A percentile compares a stretch with the other conserved stretches of the same genome.
Evolutionary conservation across 495 filamentous ascomycete species (phyloP).

Genomic region (Cercophora newfieldiana): DNA sequence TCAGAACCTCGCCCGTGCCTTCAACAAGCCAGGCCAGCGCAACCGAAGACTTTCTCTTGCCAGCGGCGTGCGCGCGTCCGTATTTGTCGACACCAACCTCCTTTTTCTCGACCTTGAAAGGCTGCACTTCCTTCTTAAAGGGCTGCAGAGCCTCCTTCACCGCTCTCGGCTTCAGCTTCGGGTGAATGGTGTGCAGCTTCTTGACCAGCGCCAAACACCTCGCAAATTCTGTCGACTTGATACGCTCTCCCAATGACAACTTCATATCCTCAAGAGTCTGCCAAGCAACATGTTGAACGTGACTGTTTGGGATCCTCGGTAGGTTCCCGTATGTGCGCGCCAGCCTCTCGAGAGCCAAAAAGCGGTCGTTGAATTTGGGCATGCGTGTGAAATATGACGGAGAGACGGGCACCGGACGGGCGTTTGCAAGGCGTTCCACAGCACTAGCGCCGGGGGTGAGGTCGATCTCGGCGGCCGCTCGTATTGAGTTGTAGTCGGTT

Average conservation of each 20-base stretch:
- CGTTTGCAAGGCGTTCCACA: constrained; percentile 27
- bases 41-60: constrained; percentile 79
- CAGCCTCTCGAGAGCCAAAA: constrained; percentile 70
- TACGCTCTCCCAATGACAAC: constrained; percentile 68
- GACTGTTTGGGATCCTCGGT: constrained; percentile 60
- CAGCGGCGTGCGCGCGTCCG: constrained; percentile 74
- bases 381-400: constrained; percentile 91
- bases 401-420: constrained; percentile 78
- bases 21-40: constrained; percentile 87
- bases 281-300: constrained; percentile 82
- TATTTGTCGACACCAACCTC: constrained; percentile 64
- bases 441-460: neutral
- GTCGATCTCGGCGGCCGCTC: constrained; percentile 22
- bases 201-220: constrained; percentile 72
- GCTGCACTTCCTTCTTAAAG: constrained; percentile 76
- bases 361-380: constrained; percentile 81
- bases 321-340: constrained; percentile 68
- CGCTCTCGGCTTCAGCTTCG: constrained; percentile 68
- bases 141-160: constrained; percentile 61
- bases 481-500: constrained; percentile 24
- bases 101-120: constrained; percentile 59
- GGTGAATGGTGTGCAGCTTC: constrained; percentile 82
- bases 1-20: constrained; percentile 81
- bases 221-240: constrained; percentile 77
- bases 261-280: constrained; percentile 75